These are phyloP conservation scores for Tranzscheliella williamsii DNA, from an alignment of 1,284 basidiomycete species.

Conservation along the genomic window DNA sequence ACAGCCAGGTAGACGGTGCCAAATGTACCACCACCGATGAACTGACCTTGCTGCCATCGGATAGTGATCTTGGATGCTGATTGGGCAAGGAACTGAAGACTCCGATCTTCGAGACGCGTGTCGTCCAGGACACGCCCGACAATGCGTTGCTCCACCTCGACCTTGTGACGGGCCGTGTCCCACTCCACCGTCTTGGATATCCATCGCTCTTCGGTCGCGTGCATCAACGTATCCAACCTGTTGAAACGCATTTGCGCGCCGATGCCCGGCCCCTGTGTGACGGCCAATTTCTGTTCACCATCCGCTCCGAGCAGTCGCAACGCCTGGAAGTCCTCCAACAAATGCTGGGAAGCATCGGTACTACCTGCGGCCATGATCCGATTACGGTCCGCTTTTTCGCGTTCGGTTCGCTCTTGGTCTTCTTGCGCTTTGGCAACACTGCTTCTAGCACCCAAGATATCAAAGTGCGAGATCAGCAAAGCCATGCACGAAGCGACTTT, in stretches of 20 bases:
- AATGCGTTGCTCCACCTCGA: constrained; percentile 51
- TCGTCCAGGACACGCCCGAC: constrained; percentile 59
- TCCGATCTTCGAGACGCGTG: constrained; percentile 56
- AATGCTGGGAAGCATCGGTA: constrained; percentile 13
- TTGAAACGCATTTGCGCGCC: constrained; percentile 37
- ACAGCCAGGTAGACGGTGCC: constrained; percentile 87
- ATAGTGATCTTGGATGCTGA: constrained; percentile 86
- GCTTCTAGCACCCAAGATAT: constrained; percentile 69
- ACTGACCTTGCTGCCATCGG: constrained; percentile 97
- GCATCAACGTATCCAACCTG: constrained; percentile 44
- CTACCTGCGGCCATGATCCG: constrained; percentile 27
- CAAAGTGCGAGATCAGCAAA: constrained; percentile 93
- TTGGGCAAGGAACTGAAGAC: constrained; percentile 52
- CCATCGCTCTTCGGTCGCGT: constrained; percentile 54
- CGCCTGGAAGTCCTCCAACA: constrained; percentile 29
- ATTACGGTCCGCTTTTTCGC: constrained; percentile 46
- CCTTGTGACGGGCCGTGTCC: constrained; percentile 49
- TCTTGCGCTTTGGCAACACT: constrained; percentile 56
- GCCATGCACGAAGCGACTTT: constrained; percentile 97
- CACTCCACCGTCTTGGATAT: constrained; percentile 46
- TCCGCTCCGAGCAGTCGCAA: constrained; percentile 64
- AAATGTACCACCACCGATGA: constrained; percentile 96
- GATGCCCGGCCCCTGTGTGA: constrained; percentile 66
- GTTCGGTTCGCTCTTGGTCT: constrained; percentile 50
- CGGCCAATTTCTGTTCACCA: constrained; percentile 10